A percentile compares a stretch with the other conserved stretches of the same genome.
These are phyloP conservation scores for Deuterostichococcus epilithicus DNA, from an alignment of 139 green algal species.

Conservation along the genomic window DNA sequence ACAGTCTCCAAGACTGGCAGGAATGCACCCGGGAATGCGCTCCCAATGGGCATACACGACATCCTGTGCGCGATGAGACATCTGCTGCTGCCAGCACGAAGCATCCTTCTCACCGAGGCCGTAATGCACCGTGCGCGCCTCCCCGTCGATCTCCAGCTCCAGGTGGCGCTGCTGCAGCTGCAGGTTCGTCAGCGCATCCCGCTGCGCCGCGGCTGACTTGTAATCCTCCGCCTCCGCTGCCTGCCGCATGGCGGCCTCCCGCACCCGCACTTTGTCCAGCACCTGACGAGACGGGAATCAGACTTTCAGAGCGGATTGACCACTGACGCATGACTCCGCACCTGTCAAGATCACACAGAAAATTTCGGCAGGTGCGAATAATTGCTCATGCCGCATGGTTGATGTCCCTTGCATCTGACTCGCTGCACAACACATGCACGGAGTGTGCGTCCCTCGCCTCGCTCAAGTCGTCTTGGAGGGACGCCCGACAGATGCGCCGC, in stretches of 20 bases:
- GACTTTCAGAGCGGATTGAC: too few relatives aligned
- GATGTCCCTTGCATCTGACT: not conserved
- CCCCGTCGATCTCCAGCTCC: not conserved
- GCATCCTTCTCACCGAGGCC: not conserved
- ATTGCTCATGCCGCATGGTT: too few relatives aligned
- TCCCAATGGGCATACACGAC: too few relatives aligned
- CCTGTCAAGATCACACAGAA: too few relatives aligned
- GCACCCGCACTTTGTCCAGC: not conserved
- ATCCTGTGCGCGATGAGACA: too few relatives aligned
- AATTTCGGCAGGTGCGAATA: too few relatives aligned
- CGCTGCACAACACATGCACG: not conserved
- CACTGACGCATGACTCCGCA: too few relatives aligned
- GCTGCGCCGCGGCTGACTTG: not conserved
- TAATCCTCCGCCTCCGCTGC: not conserved
- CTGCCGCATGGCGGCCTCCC: not conserved
- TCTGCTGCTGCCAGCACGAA: too few relatives aligned
- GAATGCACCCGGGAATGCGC: too few relatives aligned
- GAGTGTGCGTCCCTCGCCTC: too few relatives aligned
- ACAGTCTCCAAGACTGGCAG: too few relatives aligned
- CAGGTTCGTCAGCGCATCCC: not conserved
- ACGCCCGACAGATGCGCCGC: not conserved
- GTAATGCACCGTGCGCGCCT: not conserved
- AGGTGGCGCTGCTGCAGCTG: not conserved
- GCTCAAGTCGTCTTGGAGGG: not conserved
- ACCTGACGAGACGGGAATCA: too few relatives aligned